These are phyloP conservation scores for Vaccinium myrtillus DNA, from an alignment of 148 eudicot species.

Conservation along the genomic window DNA sequence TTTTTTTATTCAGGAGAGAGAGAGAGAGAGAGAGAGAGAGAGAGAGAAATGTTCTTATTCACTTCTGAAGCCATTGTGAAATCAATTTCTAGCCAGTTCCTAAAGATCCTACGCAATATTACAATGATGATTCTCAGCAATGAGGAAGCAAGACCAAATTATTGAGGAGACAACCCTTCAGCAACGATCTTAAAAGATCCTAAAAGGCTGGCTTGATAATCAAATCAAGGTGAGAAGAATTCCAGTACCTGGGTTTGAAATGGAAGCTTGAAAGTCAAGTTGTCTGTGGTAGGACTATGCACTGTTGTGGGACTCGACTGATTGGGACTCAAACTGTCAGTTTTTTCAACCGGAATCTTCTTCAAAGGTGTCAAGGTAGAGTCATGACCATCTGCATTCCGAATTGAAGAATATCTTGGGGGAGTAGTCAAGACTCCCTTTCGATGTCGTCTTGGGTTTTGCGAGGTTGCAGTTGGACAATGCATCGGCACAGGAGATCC, in stretches of 20 bases:
- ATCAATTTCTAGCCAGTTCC: neutral
- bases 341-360: neutral
- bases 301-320: neutral
- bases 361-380: neutral
- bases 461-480: neutral
- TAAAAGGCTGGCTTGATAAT: neutral
- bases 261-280: neutral
- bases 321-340: neutral
- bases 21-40: neutral
- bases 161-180: neutral
- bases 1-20: neutral
- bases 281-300: neutral
- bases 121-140: neutral
- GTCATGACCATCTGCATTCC: neutral
- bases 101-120: neutral
- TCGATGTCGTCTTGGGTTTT: neutral
- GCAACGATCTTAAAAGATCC: neutral
- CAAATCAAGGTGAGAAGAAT: neutral
- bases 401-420: neutral
- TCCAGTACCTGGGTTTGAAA: slow-evolving; percentile 9
- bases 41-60: neutral
- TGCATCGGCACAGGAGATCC: neutral
- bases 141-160: neutral
- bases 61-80: neutral
- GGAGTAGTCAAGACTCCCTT: neutral